phyloP scores from a whole-genome alignment of 495 filamentous ascomycete species.

The Neurospora sp. region DNA sequence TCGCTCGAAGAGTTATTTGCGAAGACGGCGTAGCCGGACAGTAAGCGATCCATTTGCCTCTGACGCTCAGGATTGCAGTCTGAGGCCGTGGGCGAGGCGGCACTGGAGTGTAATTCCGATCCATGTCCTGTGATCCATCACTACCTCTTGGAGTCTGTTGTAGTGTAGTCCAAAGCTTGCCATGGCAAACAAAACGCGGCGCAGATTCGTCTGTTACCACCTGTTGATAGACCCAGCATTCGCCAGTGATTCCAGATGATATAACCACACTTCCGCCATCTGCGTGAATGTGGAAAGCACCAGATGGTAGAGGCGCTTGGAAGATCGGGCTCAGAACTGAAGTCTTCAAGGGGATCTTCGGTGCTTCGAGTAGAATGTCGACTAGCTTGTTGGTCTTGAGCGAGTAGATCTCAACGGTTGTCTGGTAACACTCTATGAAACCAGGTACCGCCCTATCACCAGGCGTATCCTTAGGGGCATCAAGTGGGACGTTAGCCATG shows the following conservation, averaged over 20 bases:
- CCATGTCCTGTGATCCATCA: slow-evolving; percentile 36
- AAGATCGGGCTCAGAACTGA: slow-evolving; percentile 45
- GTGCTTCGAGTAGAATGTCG: slow-evolving; percentile 54
- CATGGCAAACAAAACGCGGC: slow-evolving; percentile 53
- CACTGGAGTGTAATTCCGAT: slow-evolving; percentile 24
- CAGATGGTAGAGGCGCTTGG: slow-evolving; percentile 51
- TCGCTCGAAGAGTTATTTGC: slow-evolving; percentile 56
- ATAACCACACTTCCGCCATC: slow-evolving; percentile 58
- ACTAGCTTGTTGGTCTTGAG: slow-evolving; percentile 57
- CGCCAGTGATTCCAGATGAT: slow-evolving; percentile 71
- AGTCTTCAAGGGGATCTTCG: slow-evolving; percentile 34
- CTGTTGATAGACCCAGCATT: slow-evolving; percentile 67
- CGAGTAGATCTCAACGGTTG: slow-evolving; percentile 77
- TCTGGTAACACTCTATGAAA: slow-evolving; percentile 56
- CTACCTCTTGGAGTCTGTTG: slow-evolving; percentile 41
- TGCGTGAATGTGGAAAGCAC: slow-evolving; percentile 59
- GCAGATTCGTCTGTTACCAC: slow-evolving; percentile 18
- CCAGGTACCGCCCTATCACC: slow-evolving; percentile 18
- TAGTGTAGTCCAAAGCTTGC: slow-evolving; percentile 78
- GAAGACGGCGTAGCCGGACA: slow-evolving; percentile 66
- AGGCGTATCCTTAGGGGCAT: slow-evolving; percentile 10
- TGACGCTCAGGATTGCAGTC: slow-evolving; percentile 62
- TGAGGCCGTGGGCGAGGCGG: slow-evolving; percentile 34
- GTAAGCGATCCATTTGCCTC: slow-evolving; percentile 74
- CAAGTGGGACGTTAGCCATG: slow-evolving; percentile 20